These are phyloP conservation scores for Aspergillus intermedius DNA, from an alignment of 2,329 filamentous ascomycete species.

Conservation along the genomic window DNA sequence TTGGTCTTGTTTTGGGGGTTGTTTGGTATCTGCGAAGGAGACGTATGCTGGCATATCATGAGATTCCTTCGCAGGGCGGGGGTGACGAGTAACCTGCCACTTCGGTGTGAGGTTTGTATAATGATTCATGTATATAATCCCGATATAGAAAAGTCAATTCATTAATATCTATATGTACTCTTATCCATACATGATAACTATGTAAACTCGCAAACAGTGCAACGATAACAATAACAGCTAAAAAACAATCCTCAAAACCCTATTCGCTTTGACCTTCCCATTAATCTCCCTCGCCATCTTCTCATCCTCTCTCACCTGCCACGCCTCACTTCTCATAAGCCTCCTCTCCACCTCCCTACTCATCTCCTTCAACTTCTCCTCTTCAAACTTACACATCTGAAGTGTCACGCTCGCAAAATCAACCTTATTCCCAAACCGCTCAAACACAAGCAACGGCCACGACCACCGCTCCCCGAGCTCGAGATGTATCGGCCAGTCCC, in stretches of 20 bases:
- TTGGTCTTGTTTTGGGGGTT: slow-evolving; percentile 17
- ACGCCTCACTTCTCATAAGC: slow-evolving; percentile 12
- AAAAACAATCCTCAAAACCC: slow-evolving; percentile 10
- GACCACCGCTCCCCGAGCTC: slow-evolving; percentile 17
- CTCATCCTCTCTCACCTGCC: slow-evolving; percentile 13
- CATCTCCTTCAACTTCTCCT: slow-evolving; percentile 6
- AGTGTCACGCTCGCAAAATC: slow-evolving; percentile 12
- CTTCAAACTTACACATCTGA: slow-evolving; percentile 7
- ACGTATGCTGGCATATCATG: slow-evolving; percentile 20
- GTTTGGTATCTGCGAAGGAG: slow-evolving; percentile 16
- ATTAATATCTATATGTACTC: background rate
- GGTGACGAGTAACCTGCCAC: background rate
- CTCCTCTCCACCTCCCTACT: slow-evolving; percentile 12
- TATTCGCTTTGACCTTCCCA: slow-evolving; percentile 7
- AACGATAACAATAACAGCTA: slow-evolving; percentile 2
- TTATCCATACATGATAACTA: background rate
- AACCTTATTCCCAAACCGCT: slow-evolving; percentile 2
- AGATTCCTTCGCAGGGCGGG: slow-evolving; percentile 25
- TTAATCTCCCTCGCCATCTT: slow-evolving; percentile 9
- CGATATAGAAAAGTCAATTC: background rate
- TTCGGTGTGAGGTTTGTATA: background rate
- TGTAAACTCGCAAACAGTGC: background rate
- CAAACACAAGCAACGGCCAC: slow-evolving; percentile 13
- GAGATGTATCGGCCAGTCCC: slow-evolving; percentile 15
- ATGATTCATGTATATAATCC: background rate